These are phyloP conservation scores for Psilocybe cubensis DNA, from an alignment of 768 basidiomycete species.

Conservation along the genomic window DNA sequence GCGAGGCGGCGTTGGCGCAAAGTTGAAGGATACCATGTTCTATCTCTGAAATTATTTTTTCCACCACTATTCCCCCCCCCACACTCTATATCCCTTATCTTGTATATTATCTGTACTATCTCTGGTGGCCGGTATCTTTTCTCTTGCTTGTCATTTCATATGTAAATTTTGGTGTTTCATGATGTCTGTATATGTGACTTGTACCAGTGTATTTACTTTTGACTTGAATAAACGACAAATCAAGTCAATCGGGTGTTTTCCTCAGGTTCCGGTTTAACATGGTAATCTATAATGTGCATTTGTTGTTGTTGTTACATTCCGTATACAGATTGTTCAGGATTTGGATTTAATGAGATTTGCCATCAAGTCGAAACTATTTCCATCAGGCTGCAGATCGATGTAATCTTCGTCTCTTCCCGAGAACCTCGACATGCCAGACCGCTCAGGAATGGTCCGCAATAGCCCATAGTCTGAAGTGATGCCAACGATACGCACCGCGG, in stretches of 20 bases:
- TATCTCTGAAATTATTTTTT: slow-evolving; percentile 50
- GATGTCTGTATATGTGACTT: too few species aligned
- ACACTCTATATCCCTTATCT: background rate
- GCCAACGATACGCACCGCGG: slow-evolving; percentile 74
- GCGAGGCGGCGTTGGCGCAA: slow-evolving; percentile 51
- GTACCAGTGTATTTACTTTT: background rate
- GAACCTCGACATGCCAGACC: slow-evolving; percentile 29
- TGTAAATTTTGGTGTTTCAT: too few species aligned
- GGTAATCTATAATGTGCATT: background rate
- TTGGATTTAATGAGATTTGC: slow-evolving; percentile 76
- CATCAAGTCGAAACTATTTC: slow-evolving; percentile 97
- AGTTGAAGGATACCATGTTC: slow-evolving; percentile 74
- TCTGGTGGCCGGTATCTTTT: background rate
- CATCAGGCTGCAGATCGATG: slow-evolving; percentile 95
- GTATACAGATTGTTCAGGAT: slow-evolving; percentile 23
- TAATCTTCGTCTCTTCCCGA: slow-evolving; percentile 42
- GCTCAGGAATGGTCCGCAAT: slow-evolving; percentile 76
- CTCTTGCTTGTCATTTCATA: too few species aligned
- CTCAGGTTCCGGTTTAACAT: background rate
- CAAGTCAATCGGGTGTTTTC: background rate
- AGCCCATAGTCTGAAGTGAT: slow-evolving; percentile 90
- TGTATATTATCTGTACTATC: background rate
- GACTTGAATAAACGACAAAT: slow-evolving; percentile 2
- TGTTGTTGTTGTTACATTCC: background rate
- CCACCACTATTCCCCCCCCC: too few species aligned